Conservation (phyloP, 495 filamentous ascomycete species). For the Talaromyces liani region DNA sequence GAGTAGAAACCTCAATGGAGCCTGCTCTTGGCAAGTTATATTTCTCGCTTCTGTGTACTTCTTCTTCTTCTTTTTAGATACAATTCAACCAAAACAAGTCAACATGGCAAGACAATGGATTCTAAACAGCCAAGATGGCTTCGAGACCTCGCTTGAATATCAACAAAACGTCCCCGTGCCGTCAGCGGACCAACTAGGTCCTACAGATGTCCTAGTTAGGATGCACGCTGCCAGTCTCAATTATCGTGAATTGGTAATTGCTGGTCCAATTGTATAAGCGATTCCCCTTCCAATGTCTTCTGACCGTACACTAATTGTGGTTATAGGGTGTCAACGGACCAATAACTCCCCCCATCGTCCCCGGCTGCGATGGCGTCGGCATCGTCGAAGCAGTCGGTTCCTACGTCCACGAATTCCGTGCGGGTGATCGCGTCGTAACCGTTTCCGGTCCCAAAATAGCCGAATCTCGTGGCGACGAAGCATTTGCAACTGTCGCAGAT, state of each 20-base stretch:
- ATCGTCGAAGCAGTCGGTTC: conserved; percentile 42
- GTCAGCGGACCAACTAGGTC: conserved; percentile 11
- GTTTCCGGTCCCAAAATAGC: background rate
- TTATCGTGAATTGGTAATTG: conserved; percentile 16
- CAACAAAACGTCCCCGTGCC: conserved; percentile 14
- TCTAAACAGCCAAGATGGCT: conserved; percentile 16
- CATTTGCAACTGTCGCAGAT: background rate
- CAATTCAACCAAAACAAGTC: background rate
- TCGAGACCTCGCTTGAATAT: conserved; percentile 14
- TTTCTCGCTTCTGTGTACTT: background rate
- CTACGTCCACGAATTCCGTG: conserved; percentile 10
- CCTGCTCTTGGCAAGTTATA: background rate
- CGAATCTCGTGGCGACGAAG: conserved; percentile 13
- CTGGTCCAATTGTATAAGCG: conserved; percentile 9
- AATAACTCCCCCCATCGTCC: conserved; percentile 32
- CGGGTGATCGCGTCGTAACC: conserved; percentile 13
- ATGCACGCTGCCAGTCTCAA: conserved; percentile 20
- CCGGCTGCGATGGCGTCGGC: conserved; percentile 61
- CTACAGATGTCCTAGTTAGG: conserved; percentile 20
- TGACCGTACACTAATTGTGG: too few relatives aligned
- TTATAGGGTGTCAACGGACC: conserved; percentile 2
- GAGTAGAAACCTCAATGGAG: too few relatives aligned
- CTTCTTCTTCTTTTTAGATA: background rate
- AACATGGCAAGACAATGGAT: conserved; percentile 17
- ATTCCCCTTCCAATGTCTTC: background rate